These are phyloP conservation scores for Chlamydomonas reinhardtii DNA, from an alignment of 163 green algal genomes.

Conservation along the genomic window DNA sequence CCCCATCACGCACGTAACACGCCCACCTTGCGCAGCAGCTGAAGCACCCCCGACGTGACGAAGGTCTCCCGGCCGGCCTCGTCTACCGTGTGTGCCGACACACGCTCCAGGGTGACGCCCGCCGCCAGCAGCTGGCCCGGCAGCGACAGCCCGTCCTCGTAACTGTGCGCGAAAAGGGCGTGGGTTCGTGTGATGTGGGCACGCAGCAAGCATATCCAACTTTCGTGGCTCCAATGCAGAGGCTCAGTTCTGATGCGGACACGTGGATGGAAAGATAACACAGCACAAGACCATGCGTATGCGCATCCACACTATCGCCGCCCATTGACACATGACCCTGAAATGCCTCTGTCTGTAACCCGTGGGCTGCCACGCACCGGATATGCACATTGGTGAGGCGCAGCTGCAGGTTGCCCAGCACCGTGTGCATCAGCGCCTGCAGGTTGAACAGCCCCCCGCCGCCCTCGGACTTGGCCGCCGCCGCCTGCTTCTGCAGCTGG, in stretches of 20 bases:
- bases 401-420: constrained; percentile 97
- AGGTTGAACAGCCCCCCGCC: constrained; percentile 67
- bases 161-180: constrained; percentile 54
- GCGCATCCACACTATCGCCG: no score
- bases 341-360: no score
- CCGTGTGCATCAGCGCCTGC: constrained; percentile 85
- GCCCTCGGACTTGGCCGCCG: constrained; percentile 2
- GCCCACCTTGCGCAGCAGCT: constrained; percentile 44
- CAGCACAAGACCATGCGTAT: no score
- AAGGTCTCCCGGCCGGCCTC: constrained; percentile 82
- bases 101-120: constrained; percentile 81
- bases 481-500: constrained; percentile 42
- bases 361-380: constrained; percentile 27
- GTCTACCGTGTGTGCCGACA: constrained; percentile 86
- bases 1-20: no score
- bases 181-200: no score
- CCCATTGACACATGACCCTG: no score
- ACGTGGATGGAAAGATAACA: no score
- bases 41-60: constrained; percentile 77
- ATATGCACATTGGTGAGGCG: constrained; percentile 96
- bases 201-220: no score
- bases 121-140: constrained; percentile 78
- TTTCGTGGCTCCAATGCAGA: no score
- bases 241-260: no score
- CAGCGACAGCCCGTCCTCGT: constrained; percentile 75